phyloP scores from a whole-genome alignment of 2,329 filamentous ascomycete species.

The Cytospora leucostoma region DNA sequence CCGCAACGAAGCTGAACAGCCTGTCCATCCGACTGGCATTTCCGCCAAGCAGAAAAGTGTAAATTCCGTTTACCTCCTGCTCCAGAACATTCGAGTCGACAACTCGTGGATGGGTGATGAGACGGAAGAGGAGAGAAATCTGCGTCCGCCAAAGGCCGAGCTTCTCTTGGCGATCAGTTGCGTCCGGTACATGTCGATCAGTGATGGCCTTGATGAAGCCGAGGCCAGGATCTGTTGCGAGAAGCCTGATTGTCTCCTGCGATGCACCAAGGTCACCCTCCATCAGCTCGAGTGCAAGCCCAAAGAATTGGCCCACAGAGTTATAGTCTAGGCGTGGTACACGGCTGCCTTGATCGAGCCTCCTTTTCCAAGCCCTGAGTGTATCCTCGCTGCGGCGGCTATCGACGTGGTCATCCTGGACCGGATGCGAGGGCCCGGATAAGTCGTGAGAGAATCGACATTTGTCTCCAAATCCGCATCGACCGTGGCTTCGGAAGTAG shows the following conservation, averaged over 20 bases:
- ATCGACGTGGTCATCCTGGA: neutral
- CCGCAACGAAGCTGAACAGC: slow-evolving; percentile 38
- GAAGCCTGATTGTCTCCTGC: slow-evolving; percentile 32
- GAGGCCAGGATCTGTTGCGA: slow-evolving; percentile 27
- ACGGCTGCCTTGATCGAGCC: neutral
- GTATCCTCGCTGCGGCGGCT: neutral
- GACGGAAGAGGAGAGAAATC: slow-evolving; percentile 38
- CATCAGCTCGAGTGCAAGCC: slow-evolving; percentile 35
- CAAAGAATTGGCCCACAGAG: slow-evolving; percentile 32
- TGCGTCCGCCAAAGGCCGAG: slow-evolving; percentile 21
- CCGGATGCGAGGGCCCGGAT: neutral
- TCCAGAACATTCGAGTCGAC: slow-evolving; percentile 43
- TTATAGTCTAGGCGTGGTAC: neutral
- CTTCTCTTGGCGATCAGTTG: neutral
- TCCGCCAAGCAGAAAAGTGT: slow-evolving; percentile 40
- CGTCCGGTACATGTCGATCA: neutral
- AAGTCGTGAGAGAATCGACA: slow-evolving; percentile 3
- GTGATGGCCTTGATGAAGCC: slow-evolving; percentile 17
- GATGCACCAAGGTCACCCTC: slow-evolving; percentile 36
- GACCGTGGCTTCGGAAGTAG: neutral
- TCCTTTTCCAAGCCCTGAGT: slow-evolving; percentile 12
- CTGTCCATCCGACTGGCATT: slow-evolving; percentile 34
- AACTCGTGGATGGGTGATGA: slow-evolving; percentile 40
- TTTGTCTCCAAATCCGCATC: neutral
- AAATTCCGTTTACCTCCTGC: slow-evolving; percentile 39